These are phyloP conservation scores for Umbilicaria muhlenbergii DNA, from an alignment of 495 filamentous ascomycete species.

Conservation along the genomic window DNA sequence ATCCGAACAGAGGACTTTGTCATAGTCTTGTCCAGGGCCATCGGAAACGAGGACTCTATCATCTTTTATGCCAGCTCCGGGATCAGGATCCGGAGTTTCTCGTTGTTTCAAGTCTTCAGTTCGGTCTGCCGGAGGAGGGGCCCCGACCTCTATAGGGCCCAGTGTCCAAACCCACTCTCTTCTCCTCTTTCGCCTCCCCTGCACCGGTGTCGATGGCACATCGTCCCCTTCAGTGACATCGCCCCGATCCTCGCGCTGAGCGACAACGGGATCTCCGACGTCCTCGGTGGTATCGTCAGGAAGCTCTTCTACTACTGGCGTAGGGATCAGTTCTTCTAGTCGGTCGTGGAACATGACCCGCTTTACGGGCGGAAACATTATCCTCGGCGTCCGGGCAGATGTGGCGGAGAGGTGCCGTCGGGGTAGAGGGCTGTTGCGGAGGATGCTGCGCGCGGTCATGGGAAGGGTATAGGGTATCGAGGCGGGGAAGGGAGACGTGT, in stretches of 20 bases:
- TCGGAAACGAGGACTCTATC: no score
- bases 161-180: constrained; percentile 15
- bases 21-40: no score
- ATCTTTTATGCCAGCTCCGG: no score
- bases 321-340: constrained; percentile 8
- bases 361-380: constrained; percentile 9
- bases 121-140: no score
- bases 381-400: constrained; percentile 2
- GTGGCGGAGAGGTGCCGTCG: constrained; percentile 5
- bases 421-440: constrained; percentile 58
- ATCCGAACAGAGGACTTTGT: no score
- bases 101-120: no score
- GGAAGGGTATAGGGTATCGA: constrained; percentile 47
- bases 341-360: constrained; percentile 9
- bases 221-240: constrained; percentile 7
- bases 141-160: no score
- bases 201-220: constrained; percentile 2
- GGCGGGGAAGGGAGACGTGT: constrained; percentile 22
- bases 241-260: constrained; percentile 2
- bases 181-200: constrained; percentile 6
- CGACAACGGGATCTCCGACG: background rate
- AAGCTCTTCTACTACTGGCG: constrained; percentile 4
- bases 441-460: constrained; percentile 51
- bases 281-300: background rate
- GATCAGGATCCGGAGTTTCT: no score